Conservation (phyloP, 371 early-diverging fungal genomes). For the Mycotypha africana region DNA sequence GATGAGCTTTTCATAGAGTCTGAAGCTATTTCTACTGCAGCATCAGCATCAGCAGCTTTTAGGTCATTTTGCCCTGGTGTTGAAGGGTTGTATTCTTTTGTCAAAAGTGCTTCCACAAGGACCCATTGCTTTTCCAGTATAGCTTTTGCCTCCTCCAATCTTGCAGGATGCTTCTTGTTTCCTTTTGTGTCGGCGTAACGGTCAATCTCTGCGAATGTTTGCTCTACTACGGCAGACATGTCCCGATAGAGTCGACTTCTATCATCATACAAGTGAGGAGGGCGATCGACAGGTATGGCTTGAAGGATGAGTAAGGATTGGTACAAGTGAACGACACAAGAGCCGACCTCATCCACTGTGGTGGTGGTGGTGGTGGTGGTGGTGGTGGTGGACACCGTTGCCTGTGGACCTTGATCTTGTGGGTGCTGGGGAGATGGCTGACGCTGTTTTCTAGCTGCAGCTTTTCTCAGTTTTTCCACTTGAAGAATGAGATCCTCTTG, state of each 20-base stretch:
- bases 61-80: not conserved
- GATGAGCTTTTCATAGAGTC: no score
- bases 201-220: conserved; percentile 9
- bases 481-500: conserved; percentile 33
- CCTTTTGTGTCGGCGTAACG: not conserved
- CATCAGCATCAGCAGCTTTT: not conserved
- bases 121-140: conserved; percentile 19
- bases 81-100: not conserved
- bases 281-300: conserved; percentile 24
- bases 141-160: not conserved
- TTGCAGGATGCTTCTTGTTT: not conserved
- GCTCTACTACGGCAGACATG: conserved; percentile 13
- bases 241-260: conserved; percentile 22
- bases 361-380: no score
- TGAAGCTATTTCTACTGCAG: no score
- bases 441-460: not conserved
- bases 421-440: no score
- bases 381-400: not conserved
- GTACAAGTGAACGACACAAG: conserved; percentile 15
- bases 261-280: conserved; percentile 24
- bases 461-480: conserved; percentile 25
- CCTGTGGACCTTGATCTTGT: not conserved
- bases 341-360: conserved; percentile 5
- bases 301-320: conserved; percentile 30
- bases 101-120: conserved; percentile 10